These are phyloP conservation scores for Salix brachista DNA, from an alignment of 345 rosid genomes.

Conservation along the genomic window DNA sequence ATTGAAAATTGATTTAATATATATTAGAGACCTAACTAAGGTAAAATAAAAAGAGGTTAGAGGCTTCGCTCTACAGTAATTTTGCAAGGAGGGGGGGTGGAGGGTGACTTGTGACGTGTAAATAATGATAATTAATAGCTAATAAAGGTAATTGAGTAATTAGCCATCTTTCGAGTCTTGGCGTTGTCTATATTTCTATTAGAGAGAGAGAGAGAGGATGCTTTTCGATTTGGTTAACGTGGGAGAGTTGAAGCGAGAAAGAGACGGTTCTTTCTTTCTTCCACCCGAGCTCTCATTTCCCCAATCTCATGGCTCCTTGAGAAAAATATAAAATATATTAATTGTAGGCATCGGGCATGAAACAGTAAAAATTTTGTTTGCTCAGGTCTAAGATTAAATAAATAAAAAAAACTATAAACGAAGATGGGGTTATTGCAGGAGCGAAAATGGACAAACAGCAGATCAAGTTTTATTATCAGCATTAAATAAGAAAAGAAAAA, in stretches of 20 bases:
- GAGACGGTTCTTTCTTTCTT: constrained; percentile 46
- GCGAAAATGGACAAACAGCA: not conserved
- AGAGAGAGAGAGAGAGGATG: constrained; percentile 23
- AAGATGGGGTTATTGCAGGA: not conserved
- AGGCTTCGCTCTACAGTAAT: no score
- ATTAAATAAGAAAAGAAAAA: not conserved
- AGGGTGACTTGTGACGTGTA: constrained; percentile 27
- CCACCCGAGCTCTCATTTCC: not conserved
- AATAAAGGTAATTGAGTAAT: constrained; percentile 37
- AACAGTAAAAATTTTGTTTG: not conserved
- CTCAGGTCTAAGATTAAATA: not conserved
- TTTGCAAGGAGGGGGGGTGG: constrained; percentile 1
- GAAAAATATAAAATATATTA: not conserved
- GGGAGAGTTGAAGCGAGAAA: constrained; percentile 45
- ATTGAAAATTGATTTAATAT: no score
- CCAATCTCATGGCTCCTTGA: constrained; percentile 1
- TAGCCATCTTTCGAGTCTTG: constrained; percentile 21
- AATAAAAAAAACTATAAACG: not conserved
- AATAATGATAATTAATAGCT: constrained; percentile 28
- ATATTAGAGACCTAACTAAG: no score
- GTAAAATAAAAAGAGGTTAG: no score
- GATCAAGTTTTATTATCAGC: not conserved
- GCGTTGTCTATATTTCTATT: constrained; percentile 32
- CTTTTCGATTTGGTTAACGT: constrained; percentile 82
- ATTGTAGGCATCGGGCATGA: not conserved